Evolutionary conservation across 176 grass and related monocot species (phyloP), one percentile per base, ranked within the genome.

Genomic region (Carex kokanica): DNA sequence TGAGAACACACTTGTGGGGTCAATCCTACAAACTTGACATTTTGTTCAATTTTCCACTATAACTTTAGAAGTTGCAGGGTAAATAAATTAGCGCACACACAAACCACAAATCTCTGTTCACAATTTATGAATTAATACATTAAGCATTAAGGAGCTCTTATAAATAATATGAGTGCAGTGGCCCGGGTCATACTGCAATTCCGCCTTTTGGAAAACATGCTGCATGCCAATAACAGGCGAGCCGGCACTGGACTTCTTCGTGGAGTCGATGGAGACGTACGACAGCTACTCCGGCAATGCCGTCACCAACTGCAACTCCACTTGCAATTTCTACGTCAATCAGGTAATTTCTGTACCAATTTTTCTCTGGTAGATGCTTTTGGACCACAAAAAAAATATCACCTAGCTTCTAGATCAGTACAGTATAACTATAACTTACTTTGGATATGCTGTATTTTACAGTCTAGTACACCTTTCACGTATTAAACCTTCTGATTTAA

Each of bases 241-340:
- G 0, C 86, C 86, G 2, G 69, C 57, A 1, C 0, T 45, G 2
- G 86, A 87, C 69, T 83, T 87, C 58, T 65, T 67, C 0, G 79
- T 87, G 2, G 40, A 83, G 80, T 31, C 69, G 18, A 5, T 87
- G 24, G 86, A 87, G 58, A 83, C 68, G 0, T 87, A 87, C 12
- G 43, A 83, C 25, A 83, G 80, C 80, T 60, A 17, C 40, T 56
- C 80, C 16, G 80, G 69, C 13, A 11, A 83, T 1, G 6, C 7
- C 0, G 86, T 78, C 43, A 29, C 69, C n/a, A 69, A 60, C 2
- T 87, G 86, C 58, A 56, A 53, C 29, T 20, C 38, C 69, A 69
- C 15, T 21, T 88, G 80, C 57, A 16, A 8, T 2, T 88, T 88
- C 86, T 68, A 51, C 0, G 68, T 88, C 45, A 84, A 84, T 78